phyloP scores from a whole-genome alignment of 495 filamentous ascomycete genomes.

The Trypethelium eluteriae region DNA sequence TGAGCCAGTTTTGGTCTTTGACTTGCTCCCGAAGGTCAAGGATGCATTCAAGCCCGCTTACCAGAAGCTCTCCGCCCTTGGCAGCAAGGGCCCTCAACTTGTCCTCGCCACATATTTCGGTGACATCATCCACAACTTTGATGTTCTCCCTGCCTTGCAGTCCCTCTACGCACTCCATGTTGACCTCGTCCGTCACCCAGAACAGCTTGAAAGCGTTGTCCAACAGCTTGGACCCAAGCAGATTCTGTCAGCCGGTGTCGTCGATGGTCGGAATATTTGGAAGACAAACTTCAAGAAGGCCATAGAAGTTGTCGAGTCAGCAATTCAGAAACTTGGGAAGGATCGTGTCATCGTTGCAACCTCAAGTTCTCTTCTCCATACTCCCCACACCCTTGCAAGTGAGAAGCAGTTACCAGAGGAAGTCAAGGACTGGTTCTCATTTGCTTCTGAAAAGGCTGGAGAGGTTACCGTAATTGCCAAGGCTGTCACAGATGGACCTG shows the following conservation, averaged over 20 bases:
- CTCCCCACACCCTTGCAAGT: constrained; percentile 90
- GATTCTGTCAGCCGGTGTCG: constrained; percentile 84
- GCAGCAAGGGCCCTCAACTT: constrained; percentile 71
- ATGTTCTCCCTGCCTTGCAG: constrained; percentile 62
- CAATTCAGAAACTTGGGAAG: constrained; percentile 86
- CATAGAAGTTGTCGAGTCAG: constrained; percentile 78
- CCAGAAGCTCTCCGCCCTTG: constrained; percentile 70
- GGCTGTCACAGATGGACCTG: constrained; percentile 85
- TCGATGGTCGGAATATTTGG: constrained; percentile 99
- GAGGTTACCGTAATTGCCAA: constrained; percentile 93
- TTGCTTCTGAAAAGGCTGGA: constrained; percentile 85
- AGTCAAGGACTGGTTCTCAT: constrained; percentile 96
- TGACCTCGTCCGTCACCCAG: constrained; percentile 92
- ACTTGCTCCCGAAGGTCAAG: constrained; percentile 80
- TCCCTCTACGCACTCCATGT: constrained; percentile 77
- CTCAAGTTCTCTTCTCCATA: constrained; percentile 94
- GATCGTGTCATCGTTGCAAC: constrained; percentile 93
- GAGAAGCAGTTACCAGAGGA: constrained; percentile 94
- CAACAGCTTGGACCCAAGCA: constrained; percentile 73
- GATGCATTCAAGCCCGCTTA: constrained; percentile 96
- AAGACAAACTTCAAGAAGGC: constrained; percentile 95
- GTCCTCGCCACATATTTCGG: constrained; percentile 95
- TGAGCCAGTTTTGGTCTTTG: constrained; percentile 91
- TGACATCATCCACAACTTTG: constrained; percentile 97
- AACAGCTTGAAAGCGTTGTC: constrained; percentile 81